A percentile compares a stretch with the other conserved stretches of the same genome.
phyloP scores from a whole-genome alignment of 129 eudicot genomes.

The Ambrosia trifida region DNA sequence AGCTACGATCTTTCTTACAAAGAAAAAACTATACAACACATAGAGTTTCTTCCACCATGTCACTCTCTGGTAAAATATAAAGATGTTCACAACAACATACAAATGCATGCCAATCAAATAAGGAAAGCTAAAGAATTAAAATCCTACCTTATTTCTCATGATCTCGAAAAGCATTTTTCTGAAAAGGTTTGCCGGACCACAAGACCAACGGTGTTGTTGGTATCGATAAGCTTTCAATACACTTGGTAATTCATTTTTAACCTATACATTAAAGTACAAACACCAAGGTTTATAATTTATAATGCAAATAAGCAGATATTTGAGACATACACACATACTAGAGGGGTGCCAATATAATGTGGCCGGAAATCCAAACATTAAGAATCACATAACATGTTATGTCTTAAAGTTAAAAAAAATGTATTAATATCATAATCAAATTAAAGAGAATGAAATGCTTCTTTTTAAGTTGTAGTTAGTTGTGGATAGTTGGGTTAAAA shows the following conservation, averaged over 20 bases:
- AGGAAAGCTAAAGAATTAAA: not conserved
- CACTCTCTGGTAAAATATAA: not conserved
- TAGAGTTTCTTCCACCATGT: constrained; percentile 5
- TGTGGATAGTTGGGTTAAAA: too few relatives aligned
- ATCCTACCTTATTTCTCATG: not conserved
- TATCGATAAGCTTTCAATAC: not conserved
- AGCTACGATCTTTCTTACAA: not conserved
- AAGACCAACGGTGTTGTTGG: constrained; percentile 15
- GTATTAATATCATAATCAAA: too few relatives aligned
- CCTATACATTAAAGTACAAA: not conserved
- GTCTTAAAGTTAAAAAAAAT: too few relatives aligned
- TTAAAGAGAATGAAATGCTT: too few relatives aligned
- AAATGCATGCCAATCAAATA: not conserved
- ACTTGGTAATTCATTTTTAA: constrained; percentile 9
- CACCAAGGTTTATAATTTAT: too few relatives aligned
- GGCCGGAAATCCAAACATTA: too few relatives aligned
- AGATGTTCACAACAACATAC: not conserved
- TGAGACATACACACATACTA: too few relatives aligned
- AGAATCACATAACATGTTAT: too few relatives aligned
- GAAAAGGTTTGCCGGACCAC: constrained; percentile 12
- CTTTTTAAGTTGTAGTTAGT: too few relatives aligned
- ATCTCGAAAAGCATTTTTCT: not conserved
- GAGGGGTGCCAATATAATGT: too few relatives aligned
- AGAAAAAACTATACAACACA: not conserved
- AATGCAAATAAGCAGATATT: too few relatives aligned